A percentile compares a stretch with the other conserved stretches of the same genome.
These are phyloP conservation scores for Ceratocystis eucalypticola DNA, from an alignment of 2,329 filamentous ascomycete species.

Conservation along the genomic window DNA sequence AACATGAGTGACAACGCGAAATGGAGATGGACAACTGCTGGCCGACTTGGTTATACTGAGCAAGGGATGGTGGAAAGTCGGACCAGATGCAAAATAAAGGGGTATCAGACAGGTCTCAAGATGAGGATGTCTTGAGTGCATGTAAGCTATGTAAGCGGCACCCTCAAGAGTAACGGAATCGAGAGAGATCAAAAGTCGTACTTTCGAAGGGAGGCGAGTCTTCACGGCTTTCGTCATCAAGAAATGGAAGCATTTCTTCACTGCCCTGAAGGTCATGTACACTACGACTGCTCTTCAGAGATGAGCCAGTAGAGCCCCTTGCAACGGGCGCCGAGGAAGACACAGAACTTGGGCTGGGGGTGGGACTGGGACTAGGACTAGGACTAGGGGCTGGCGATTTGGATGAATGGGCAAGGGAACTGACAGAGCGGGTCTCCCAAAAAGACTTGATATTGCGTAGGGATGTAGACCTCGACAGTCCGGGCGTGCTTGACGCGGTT, in stretches of 20 bases:
- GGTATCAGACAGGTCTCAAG: background rate
- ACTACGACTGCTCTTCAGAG: conserved; percentile 28
- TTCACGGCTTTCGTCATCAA: conserved; percentile 34
- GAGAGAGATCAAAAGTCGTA: conserved; percentile 11
- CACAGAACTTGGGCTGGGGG: background rate
- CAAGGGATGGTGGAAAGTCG: background rate
- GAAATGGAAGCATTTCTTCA: conserved; percentile 43
- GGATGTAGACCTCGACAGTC: conserved; percentile 10
- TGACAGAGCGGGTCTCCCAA: conserved; percentile 11
- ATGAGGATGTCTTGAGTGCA: background rate
- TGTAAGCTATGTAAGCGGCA: background rate
- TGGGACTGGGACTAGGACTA: background rate
- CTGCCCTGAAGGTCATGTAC: conserved; percentile 30
- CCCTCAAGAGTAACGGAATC: conserved; percentile 10
- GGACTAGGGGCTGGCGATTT: conserved; percentile 1
- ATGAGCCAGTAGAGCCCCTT: background rate
- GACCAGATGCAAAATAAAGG: conserved; percentile 11
- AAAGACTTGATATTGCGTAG: conserved; percentile 14
- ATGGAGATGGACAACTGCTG: conserved; percentile 6
- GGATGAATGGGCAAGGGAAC: background rate
- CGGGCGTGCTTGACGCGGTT: background rate
- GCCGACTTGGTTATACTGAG: background rate
- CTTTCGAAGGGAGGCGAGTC: conserved; percentile 22
- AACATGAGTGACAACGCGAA: background rate
- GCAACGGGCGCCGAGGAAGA: background rate